These are phyloP conservation scores for Paramecium bursaria DNA, from an alignment of 73 alveolate genomes.

Conservation along the genomic window DNA sequence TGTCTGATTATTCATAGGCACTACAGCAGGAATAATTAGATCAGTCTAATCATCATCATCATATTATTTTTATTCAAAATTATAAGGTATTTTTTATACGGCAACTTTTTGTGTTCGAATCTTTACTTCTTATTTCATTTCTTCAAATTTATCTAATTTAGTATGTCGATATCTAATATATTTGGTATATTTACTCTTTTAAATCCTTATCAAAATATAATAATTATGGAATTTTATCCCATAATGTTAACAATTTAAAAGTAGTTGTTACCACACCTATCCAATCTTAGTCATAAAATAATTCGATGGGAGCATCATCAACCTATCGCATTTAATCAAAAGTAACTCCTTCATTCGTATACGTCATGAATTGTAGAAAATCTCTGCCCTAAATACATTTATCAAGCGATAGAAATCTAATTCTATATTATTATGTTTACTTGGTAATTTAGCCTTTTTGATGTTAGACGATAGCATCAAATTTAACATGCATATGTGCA, in stretches of 20 bases:
- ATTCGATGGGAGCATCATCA: constrained; percentile 29
- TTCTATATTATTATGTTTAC: neutral
- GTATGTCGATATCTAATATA: neutral
- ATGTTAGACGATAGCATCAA: constrained; percentile 63
- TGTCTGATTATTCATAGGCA: no score
- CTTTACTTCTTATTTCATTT: neutral
- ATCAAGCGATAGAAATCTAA: constrained; percentile 78
- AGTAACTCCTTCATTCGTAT: constrained; percentile 50
- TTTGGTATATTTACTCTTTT: neutral
- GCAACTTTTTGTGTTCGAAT: neutral
- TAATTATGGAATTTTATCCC: constrained; percentile 58
- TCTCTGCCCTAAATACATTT: constrained; percentile 79
- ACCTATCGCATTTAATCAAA: neutral
- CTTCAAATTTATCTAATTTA: neutral
- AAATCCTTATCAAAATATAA: neutral
- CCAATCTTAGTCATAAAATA: constrained; percentile 78
- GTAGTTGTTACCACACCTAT: constrained; percentile 69
- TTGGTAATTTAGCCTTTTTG: constrained; percentile 5
- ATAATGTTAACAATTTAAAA: constrained; percentile 10
- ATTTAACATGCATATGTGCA: constrained; percentile 83
- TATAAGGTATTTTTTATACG: neutral
- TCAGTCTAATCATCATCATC: no score
- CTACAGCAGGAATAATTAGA: no score
- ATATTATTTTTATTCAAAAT: no score
- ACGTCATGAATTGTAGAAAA: constrained; percentile 65